A percentile compares a stretch with the other conserved stretches of the same genome.
phyloP scores from a whole-genome alignment of 495 filamentous ascomycete species.

The Emericellopsis terricola region DNA sequence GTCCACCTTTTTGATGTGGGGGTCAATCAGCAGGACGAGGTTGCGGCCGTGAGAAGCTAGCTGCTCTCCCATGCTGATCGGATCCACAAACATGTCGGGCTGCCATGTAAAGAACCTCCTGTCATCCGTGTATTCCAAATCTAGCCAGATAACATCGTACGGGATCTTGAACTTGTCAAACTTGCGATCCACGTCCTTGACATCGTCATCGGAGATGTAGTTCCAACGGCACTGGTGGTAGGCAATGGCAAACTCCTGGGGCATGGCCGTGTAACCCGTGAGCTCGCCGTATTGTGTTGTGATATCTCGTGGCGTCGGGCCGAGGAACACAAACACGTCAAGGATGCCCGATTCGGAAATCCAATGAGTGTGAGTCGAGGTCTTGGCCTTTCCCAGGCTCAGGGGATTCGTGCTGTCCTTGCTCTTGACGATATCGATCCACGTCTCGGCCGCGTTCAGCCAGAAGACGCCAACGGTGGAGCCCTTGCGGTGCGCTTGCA shows the following conservation, averaged over 20 bases:
- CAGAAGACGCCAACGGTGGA: constrained; percentile 97
- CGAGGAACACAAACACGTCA: constrained; percentile 87
- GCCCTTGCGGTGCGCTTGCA: constrained; percentile 88
- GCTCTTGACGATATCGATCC: constrained; percentile 85
- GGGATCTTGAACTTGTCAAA: constrained; percentile 90
- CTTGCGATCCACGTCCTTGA: constrained; percentile 87
- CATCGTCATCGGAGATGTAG: constrained; percentile 90
- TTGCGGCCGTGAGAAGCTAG: constrained; percentile 71
- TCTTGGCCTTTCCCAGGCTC: constrained; percentile 50
- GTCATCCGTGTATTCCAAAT: constrained; percentile 89
- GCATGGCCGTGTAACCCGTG: constrained; percentile 85
- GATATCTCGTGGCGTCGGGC: constrained; percentile 66
- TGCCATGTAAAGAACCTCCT: constrained; percentile 99
- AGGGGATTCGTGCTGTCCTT: constrained; percentile 60
- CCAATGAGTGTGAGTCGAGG: constrained; percentile 83
- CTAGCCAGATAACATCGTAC: constrained; percentile 97
- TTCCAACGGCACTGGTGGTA: constrained; percentile 99
- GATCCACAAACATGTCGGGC: constrained; percentile 64
- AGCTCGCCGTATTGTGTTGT: constrained; percentile 69
- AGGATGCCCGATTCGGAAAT: constrained; percentile 80
- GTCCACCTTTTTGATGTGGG: constrained; percentile 86
- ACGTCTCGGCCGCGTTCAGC: constrained; percentile 94
- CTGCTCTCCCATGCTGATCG: constrained; percentile 72
- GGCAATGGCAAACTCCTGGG: constrained; percentile 76
- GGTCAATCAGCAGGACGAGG: constrained; percentile 87